phyloP scores from a whole-genome alignment of 2,329 filamentous ascomycete genomes.

The Exserohilum rostratum region DNA sequence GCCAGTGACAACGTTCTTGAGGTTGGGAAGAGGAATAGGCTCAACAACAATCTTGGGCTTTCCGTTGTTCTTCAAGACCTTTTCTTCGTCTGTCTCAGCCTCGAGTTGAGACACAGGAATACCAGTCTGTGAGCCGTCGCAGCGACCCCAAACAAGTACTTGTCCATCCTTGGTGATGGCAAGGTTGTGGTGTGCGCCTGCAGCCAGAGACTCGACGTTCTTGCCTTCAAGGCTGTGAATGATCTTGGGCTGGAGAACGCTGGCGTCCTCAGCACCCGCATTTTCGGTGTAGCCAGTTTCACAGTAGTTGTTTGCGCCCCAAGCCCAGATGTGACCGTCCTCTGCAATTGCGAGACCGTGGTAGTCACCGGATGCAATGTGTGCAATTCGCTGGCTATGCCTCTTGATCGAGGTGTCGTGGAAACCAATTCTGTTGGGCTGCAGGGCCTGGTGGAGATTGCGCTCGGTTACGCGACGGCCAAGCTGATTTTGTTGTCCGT shows the following conservation, averaged over 20 bases:
- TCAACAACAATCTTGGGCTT: conserved; percentile 73
- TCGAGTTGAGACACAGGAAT: conserved; percentile 43
- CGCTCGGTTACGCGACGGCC: conserved; percentile 69
- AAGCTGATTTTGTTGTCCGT: conserved; percentile 73
- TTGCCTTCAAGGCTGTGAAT: conserved; percentile 68
- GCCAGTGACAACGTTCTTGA: conserved; percentile 62
- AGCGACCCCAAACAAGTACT: conserved; percentile 65
- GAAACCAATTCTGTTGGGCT: conserved; percentile 64
- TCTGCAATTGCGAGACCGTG: conserved; percentile 79
- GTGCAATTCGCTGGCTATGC: conserved; percentile 60
- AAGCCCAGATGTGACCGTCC: conserved; percentile 74
- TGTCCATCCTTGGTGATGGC: conserved; percentile 61
- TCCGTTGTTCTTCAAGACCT: conserved; percentile 60
- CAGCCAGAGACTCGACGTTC: conserved; percentile 71
- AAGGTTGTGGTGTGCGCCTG: conserved; percentile 77
- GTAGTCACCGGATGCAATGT: conserved; percentile 74
- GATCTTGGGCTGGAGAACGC: conserved; percentile 69
- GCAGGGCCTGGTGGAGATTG: conserved; percentile 59
- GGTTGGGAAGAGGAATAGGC: conserved; percentile 67
- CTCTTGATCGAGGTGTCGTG: conserved; percentile 47
- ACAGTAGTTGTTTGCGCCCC: conserved; percentile 87
- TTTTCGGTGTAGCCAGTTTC: conserved; percentile 72
- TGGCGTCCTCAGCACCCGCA: conserved; percentile 71
- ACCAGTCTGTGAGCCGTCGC: conserved; percentile 63
- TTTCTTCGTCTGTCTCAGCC: conserved; percentile 47